phyloP scores from a whole-genome alignment of 371 early-diverging fungal genomes.

The Phascolomyces articulosus region DNA sequence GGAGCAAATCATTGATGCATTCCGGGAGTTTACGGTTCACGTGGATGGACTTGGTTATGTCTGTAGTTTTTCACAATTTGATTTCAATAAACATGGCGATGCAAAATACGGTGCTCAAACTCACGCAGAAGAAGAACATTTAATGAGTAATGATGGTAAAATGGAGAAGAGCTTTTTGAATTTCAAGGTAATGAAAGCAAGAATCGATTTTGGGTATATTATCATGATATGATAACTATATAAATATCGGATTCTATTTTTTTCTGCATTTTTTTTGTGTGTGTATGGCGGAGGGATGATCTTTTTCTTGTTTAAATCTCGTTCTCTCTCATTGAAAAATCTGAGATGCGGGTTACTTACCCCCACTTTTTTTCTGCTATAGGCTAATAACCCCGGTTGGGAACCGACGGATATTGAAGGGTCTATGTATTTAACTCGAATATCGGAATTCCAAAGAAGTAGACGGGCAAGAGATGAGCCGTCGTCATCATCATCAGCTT shows the following conservation, averaged over 20 bases:
- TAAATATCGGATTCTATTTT: too few species aligned
- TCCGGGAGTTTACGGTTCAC: constrained; percentile 92
- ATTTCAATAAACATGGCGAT: constrained; percentile 85
- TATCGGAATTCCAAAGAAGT: constrained; percentile 35
- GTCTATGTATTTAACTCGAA: constrained; percentile 68
- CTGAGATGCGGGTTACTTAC: too few species aligned
- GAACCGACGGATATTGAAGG: constrained; percentile 71
- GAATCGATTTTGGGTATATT: neutral
- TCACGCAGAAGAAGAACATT: constrained; percentile 59
- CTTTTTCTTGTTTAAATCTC: neutral
- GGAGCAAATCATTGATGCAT: constrained; percentile 87
- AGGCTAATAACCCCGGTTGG: constrained; percentile 88
- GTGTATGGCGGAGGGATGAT: neutral
- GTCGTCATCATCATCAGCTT: too few species aligned
- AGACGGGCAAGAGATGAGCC: constrained; percentile 10
- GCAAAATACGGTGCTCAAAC: constrained; percentile 80
- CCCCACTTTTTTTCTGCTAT: constrained; percentile 1
- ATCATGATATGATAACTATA: too few species aligned
- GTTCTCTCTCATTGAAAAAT: neutral
- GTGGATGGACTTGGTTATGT: constrained; percentile 91
- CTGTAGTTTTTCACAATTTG: constrained; percentile 95
- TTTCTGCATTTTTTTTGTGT: too few species aligned
- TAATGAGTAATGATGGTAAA: constrained; percentile 86
- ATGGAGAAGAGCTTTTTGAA: constrained; percentile 96
- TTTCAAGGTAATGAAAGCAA: constrained; percentile 75